Percentiles rank a stretch among this genome's conserved stretches.
These are phyloP conservation scores for Sicyos baderoa DNA, from an alignment of 306 rosid genomes.

Conservation along the genomic window DNA sequence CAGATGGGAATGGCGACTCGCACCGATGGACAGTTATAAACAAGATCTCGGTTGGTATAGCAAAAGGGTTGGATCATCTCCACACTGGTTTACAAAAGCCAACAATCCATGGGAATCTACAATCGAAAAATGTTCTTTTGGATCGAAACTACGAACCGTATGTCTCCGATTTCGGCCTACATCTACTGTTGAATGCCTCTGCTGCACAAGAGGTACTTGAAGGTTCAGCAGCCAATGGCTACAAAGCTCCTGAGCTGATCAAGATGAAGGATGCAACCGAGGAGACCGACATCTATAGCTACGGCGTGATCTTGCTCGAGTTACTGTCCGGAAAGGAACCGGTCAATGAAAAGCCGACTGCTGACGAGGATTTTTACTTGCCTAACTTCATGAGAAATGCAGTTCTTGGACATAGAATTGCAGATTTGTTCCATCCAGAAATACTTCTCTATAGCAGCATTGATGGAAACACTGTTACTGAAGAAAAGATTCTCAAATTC, in stretches of 20 bases:
- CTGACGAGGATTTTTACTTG: conserved; percentile 77
- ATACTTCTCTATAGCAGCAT: conserved; percentile 44
- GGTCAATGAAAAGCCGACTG: conserved; percentile 69
- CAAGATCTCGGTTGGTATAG: conserved; percentile 63
- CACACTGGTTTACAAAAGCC: conserved; percentile 62
- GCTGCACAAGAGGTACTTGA: conserved; percentile 88
- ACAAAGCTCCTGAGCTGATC: conserved; percentile 85
- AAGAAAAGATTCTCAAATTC: conserved; percentile 65
- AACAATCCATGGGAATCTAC: conserved; percentile 79
- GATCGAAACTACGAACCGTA: conserved; percentile 54
- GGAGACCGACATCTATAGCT: conserved; percentile 62
- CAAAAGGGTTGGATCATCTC: conserved; percentile 77
- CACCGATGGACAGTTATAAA: conserved; percentile 65
- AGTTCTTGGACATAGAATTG: conserved; percentile 59
- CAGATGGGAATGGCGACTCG: conserved; percentile 56
- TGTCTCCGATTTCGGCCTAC: conserved; percentile 63
- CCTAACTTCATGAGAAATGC: conserved; percentile 76
- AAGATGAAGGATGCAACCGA: conserved; percentile 78
- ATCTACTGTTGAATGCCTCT: conserved; percentile 67
- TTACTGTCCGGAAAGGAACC: conserved; percentile 89
- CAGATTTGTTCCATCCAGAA: conserved; percentile 72
- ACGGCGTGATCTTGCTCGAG: conserved; percentile 76
- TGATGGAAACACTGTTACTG: conserved; percentile 33
- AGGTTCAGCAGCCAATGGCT: conserved; percentile 66
- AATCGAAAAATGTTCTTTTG: conserved; percentile 66